Base-by-base conservation (phyloP, 176 grass and related monocot species). In the Ensete ventricosum region DNA sequence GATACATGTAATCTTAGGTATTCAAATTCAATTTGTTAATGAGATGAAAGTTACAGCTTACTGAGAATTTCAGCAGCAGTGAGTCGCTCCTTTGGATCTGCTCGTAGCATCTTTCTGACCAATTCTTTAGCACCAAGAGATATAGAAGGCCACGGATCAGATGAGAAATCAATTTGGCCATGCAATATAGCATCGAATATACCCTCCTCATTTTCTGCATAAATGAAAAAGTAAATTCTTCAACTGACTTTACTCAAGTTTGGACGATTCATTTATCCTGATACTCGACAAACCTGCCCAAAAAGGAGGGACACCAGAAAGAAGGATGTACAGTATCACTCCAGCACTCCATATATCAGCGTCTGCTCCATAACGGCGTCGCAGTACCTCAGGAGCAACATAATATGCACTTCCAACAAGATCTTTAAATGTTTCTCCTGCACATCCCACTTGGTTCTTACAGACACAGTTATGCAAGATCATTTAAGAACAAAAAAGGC, bases 301-400 rank as follows among this genome's bases (percentile, higher is more conserved):
- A 87, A 94, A 99, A 69, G 95, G 95, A 73, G 95, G 95, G 77
- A 99, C 95, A 84, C 91, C 95, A 58, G 91, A 91, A 16, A 99
- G 82, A 83, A 99, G 95, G 76, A 99, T 99, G 78, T 99, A 99
- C 43, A 99, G 91, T 82, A 99, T 99, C 69, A 99, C 83, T 25
- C 91, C 95, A 79, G 90, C 95, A 77, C 95, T 91, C 95, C 95
- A 99, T 73, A 99, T 94, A 81, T 99, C 95, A 70, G 91, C 86
- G 34, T 94, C 95, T 53, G 91, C 86, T 87, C 88, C 86, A 82
- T 99, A 99, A 64, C 83, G 80, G 23, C 88, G 77, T 75, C 86
- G 89, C 54, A 99, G 76, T 16, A 99, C 95, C 79, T 99, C 95
- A 68, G 95, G 95, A 59, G 95, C 95, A 81, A 99, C 95, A 87